Percentiles rank a stretch among this genome's conserved stretches.
Evolutionary conservation across 2,329 filamentous ascomycete genomes (phyloP).

Genomic region (Fusarium nanum): DNA sequence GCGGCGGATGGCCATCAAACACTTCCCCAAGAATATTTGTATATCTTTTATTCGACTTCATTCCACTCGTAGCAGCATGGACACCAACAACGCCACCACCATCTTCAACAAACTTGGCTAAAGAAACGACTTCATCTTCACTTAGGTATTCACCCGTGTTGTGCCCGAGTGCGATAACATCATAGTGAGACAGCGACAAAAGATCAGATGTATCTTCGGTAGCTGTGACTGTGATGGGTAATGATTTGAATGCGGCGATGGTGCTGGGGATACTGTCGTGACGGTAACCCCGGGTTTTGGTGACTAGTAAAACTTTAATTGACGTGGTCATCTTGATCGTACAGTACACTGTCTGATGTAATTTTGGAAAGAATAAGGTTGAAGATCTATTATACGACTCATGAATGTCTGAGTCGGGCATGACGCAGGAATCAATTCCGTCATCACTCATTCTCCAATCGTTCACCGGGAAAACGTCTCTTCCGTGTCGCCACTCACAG

Average conservation of each 20-base stretch:
- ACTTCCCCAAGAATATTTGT: conserved; percentile 18
- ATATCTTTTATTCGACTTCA: neutral
- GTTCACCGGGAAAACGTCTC: neutral
- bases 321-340: neutral
- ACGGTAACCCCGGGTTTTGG: conserved; percentile 27
- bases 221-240: conserved; percentile 2
- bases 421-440: neutral
- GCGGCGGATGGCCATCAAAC: conserved; percentile 19
- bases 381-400: neutral
- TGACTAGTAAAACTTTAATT: conserved; percentile 19
- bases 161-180: conserved; percentile 20
- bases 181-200: neutral
- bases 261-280: conserved; percentile 22
- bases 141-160: conserved; percentile 15
- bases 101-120: neutral
- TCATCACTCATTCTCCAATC: neutral
- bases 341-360: neutral
- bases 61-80: conserved; percentile 21
- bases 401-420: neutral
- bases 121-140: neutral
- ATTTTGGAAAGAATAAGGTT: neutral
- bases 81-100: conserved; percentile 31
- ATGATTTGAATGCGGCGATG: conserved; percentile 6
- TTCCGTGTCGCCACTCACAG: neutral
- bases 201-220: conserved; percentile 19